A percentile compares a stretch with the other conserved stretches of the same genome.
Conservation (phyloP, 805 yeast species). For the Priceomyces castillae region DNA sequence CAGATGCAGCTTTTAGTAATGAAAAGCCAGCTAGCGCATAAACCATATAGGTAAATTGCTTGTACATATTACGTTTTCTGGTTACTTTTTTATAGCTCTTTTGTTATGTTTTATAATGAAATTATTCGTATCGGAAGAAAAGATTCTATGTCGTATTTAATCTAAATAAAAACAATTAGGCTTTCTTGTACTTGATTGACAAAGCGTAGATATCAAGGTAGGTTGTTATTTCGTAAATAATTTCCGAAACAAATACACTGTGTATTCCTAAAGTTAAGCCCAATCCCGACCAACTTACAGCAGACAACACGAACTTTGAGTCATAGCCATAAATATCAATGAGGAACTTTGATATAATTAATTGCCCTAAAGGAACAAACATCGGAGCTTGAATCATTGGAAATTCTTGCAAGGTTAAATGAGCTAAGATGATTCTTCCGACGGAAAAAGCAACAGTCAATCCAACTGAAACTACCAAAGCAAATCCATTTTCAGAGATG, state of each 20-base stretch:
- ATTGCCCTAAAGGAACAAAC: constrained; percentile 58
- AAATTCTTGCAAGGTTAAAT: constrained; percentile 74
- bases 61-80: constrained; percentile 9
- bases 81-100: background rate
- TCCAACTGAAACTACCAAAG: constrained; percentile 69
- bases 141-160: background rate
- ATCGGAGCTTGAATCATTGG: constrained; percentile 73
- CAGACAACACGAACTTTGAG: constrained; percentile 42
- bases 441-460: constrained; percentile 77
- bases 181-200: constrained; percentile 75
- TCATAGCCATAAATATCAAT: constrained; percentile 37
- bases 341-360: constrained; percentile 32
- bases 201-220: constrained; percentile 85
- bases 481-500: constrained; percentile 44
- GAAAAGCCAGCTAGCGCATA: constrained; percentile 20
- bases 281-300: constrained; percentile 62
- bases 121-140: constrained; percentile 18
- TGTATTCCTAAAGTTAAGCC: constrained; percentile 68
- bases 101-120: constrained; percentile 10
- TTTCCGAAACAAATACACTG: constrained; percentile 69
- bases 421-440: constrained; percentile 88
- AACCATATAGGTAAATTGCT: constrained; percentile 6
- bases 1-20: constrained; percentile 40
- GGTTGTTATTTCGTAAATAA: constrained; percentile 73
- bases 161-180: constrained; percentile 13